phyloP scores from a whole-genome alignment of 73 alveolate species.

The Paraurostyla sp. region DNA sequence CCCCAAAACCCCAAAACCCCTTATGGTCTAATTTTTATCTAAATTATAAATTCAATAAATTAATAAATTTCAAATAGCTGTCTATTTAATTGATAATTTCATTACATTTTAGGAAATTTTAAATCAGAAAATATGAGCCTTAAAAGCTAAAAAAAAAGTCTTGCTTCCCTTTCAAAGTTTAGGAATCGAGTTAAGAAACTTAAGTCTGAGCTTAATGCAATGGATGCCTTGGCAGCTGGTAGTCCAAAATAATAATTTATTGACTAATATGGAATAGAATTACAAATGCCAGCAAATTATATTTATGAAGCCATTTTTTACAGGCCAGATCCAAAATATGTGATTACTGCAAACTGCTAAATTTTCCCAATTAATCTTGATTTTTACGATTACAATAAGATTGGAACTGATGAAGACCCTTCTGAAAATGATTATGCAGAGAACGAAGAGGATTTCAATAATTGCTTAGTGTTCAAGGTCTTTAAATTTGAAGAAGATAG shows the following conservation, averaged over 20 bases:
- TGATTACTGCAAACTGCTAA: background rate
- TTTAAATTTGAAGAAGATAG: background rate
- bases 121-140: too few relatives aligned
- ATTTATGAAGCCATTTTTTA: slow-evolving; percentile 20
- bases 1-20: too few relatives aligned
- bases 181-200: background rate
- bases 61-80: too few relatives aligned
- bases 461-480: background rate
- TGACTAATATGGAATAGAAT: background rate
- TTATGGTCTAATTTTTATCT: too few relatives aligned
- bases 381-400: background rate
- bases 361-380: background rate
- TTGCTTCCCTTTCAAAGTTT: too few relatives aligned
- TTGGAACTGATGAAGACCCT: background rate
- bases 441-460: background rate
- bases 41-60: too few relatives aligned
- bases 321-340: background rate
- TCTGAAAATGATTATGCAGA: background rate
- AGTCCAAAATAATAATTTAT: background rate
- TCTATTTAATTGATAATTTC: too few relatives aligned
- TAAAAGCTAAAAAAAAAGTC: too few relatives aligned
- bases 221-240: background rate
- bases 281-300: slow-evolving; percentile 36
- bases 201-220: background rate
- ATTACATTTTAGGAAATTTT: too few relatives aligned